phyloP scores from a whole-genome alignment of 2,329 filamentous ascomycete genomes.

The Aspergillus novoparasiticus region DNA sequence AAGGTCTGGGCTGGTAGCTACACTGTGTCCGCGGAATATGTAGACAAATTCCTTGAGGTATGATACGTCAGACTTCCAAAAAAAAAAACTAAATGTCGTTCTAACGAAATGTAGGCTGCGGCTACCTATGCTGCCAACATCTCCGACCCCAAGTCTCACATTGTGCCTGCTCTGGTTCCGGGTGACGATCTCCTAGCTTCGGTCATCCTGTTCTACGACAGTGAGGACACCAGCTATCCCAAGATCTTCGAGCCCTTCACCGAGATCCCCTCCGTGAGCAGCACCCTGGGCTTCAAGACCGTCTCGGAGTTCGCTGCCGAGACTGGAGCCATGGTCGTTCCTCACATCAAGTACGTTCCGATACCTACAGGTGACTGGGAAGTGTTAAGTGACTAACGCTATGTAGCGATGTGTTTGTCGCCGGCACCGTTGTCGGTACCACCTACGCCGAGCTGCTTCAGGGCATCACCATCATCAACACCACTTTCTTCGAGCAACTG shows the following conservation, averaged over 20 bases:
- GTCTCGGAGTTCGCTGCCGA: slow-evolving; percentile 36
- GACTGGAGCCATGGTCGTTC: slow-evolving; percentile 35
- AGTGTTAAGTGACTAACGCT: neutral
- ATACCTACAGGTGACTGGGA: neutral
- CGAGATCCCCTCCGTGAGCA: slow-evolving; percentile 36
- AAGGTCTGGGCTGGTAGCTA: slow-evolving; percentile 39
- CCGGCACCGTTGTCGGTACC: slow-evolving; percentile 35
- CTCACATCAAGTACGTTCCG: slow-evolving; percentile 33
- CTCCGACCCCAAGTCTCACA: slow-evolving; percentile 33
- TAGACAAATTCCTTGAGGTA: slow-evolving; percentile 30
- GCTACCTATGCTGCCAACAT: slow-evolving; percentile 31
- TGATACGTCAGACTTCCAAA: neutral
- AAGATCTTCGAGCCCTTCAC: slow-evolving; percentile 40
- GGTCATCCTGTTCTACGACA: slow-evolving; percentile 44
- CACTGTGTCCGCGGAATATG: slow-evolving; percentile 26
- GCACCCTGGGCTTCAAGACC: slow-evolving; percentile 40
- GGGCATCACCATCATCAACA: slow-evolving; percentile 43
- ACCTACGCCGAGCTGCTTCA: slow-evolving; percentile 36
- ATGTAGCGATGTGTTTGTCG: slow-evolving; percentile 37
- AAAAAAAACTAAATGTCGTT: neutral
- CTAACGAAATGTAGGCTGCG: slow-evolving; percentile 23
- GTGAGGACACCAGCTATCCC: slow-evolving; percentile 31
- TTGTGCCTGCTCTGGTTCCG: slow-evolving; percentile 33
- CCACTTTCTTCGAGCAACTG: slow-evolving; percentile 42
- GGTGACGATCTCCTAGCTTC: slow-evolving; percentile 32